Base-by-base conservation (phyloP, 179 eudicot genomes). In the Spinacia oleracea region DNA sequence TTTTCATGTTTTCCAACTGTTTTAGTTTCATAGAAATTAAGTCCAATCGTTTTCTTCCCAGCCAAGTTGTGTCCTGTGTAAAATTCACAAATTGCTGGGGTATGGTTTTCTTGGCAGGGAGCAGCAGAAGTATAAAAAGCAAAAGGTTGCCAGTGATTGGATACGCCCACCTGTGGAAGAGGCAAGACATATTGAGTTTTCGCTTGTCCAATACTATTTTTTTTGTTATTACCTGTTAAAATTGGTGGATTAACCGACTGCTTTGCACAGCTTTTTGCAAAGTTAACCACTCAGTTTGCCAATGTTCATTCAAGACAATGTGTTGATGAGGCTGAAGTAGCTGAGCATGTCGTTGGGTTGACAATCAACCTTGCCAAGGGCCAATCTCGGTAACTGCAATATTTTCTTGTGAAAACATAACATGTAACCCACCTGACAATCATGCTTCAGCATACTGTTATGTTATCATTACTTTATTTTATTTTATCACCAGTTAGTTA, bases 271-370 rank as follows among this genome's bases (percentile, higher is more conserved):
- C 89, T 86, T 60, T 81, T 94, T 56, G 84, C 97, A 63, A 89
- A 80, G 77, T 83, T 94, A 71, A 81, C 89, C 50, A 92, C 92
- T 76, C 89, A 94, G 78, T 93, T 88, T 85, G 80, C 71, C 67
- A 84, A 86, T 68, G 97, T 93, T 72, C 98, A 89, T 82, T 85
- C 92, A 59, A 90, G 98, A 72, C 89, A 81, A 72, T 95, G 98
- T 79, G 82, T 75, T 64, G 98, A 95, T 85, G 98, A 93, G 81
- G 91, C 92, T 83, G 98, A 95, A 81, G 77, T 95, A 80, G 97
- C 98, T 77, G 98, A 95, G 77, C 98, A 95, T 86, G 90, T 93
- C 70, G 93, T 86, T 75, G 90, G 97, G 72, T 81, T 95, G 86
- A 95, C 97, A 62, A 80, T 84, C 77, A 95, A 92, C 85, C 91